Percentiles rank a stretch among this genome's conserved stretches.
phyloP scores from a whole-genome alignment of 345 rosid species.

The Nephelium lappaceum region DNA sequence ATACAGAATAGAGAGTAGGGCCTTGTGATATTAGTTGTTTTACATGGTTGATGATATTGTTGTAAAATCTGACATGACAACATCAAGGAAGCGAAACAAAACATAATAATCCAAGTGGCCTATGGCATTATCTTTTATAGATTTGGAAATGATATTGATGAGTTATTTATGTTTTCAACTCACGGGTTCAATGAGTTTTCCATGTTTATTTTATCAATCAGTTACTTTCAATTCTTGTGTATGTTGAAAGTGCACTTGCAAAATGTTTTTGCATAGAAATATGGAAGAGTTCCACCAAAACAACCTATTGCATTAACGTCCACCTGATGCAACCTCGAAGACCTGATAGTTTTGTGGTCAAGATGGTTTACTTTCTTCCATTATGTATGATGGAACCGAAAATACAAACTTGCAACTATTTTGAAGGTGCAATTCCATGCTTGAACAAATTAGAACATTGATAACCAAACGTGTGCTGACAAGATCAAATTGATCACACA shows the following conservation, averaged over 20 bases:
- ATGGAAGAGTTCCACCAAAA: too few species aligned
- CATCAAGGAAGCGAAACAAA: neutral
- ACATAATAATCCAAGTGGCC: neutral
- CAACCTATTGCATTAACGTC: too few species aligned
- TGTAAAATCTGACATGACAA: conserved; percentile 1
- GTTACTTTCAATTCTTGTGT: neutral
- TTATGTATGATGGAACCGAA: too few species aligned
- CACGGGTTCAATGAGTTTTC: neutral
- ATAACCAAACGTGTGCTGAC: too few species aligned
- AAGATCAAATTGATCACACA: too few species aligned
- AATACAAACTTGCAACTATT: too few species aligned
- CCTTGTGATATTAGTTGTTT: neutral
- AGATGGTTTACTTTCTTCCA: too few species aligned
- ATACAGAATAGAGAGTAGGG: neutral
- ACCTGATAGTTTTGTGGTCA: too few species aligned
- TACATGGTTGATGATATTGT: conserved; percentile 5
- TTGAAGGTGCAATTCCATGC: too few species aligned
- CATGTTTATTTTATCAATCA: neutral
- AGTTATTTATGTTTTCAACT: neutral
- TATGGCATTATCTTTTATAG: neutral
- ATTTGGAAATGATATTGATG: neutral
- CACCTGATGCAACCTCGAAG: too few species aligned
- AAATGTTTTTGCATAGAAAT: too few species aligned
- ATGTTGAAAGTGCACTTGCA: neutral
- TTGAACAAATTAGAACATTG: too few species aligned